These are phyloP conservation scores for Yarrowia sp. DNA, from an alignment of 805 yeast species.

Conservation along the genomic window DNA sequence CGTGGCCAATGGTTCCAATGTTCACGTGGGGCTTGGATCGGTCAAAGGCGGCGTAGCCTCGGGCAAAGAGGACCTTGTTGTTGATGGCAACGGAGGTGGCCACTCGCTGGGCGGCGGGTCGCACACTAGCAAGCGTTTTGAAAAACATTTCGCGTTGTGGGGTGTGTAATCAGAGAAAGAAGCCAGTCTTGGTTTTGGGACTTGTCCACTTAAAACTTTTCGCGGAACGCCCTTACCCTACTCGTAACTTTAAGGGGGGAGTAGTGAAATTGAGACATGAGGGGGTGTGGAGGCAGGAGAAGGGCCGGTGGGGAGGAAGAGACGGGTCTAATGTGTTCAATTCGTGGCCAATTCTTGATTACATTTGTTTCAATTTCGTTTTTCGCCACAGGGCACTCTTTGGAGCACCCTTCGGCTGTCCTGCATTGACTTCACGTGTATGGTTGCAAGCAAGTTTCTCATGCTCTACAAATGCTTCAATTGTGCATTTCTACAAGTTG, in stretches of 20 bases:
- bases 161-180: not conserved
- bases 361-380: not conserved
- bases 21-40: conserved; percentile 96
- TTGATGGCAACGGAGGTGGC: conserved; percentile 7
- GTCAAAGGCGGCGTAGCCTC: conserved; percentile 57
- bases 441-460: not conserved
- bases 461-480: not conserved
- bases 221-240: not conserved
- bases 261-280: too few relatives aligned
- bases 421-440: not conserved
- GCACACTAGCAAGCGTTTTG: conserved; percentile 24
- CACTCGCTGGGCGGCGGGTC: conserved; percentile 15
- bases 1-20: conserved; percentile 98
- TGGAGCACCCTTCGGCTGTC: not conserved
- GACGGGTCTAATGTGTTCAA: too few relatives aligned
- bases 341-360: not conserved
- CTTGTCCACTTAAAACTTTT: conserved; percentile 16
- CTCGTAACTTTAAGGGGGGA: not conserved
- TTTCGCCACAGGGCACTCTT: not conserved
- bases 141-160: conserved; percentile 9
- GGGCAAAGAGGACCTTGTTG: conserved; percentile 19
- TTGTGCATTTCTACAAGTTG: not conserved
- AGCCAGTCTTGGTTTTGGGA: not conserved
- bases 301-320: not conserved
- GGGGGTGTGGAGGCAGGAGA: too few relatives aligned